These are phyloP conservation scores for Dimargaris cristalligena DNA, from an alignment of 192 early-diverging fungal genomes.

Conservation along the genomic window DNA sequence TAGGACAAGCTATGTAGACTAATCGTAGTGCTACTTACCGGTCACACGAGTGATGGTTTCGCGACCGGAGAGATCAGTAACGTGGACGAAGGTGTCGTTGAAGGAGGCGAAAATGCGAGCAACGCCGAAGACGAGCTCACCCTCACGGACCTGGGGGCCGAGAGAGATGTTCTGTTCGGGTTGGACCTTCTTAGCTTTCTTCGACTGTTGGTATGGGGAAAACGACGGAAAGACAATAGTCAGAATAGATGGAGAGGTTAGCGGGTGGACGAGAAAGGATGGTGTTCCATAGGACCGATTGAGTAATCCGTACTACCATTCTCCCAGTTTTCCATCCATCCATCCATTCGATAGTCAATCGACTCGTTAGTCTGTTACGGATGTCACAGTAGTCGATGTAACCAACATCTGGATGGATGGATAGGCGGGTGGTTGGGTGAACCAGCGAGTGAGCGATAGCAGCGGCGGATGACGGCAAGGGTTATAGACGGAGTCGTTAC, in stretches of 20 bases:
- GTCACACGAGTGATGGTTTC: constrained; percentile 99
- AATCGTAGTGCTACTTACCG: constrained; percentile 63
- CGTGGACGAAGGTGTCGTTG: constrained; percentile 99
- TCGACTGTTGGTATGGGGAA: constrained; percentile 22
- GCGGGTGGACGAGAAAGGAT: neutral
- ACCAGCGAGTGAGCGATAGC: neutral
- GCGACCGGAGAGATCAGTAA: constrained; percentile 98
- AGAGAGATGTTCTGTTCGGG: constrained; percentile 82
- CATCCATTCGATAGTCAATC: neutral
- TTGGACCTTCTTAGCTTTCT: constrained; percentile 62
- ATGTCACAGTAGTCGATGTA: neutral
- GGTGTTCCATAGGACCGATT: neutral
- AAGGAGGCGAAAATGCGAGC: constrained; percentile 98
- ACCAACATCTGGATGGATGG: neutral
- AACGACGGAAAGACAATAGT: neutral
- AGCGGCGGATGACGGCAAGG: too few relatives aligned
- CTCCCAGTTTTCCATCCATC: neutral
- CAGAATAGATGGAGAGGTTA: neutral
- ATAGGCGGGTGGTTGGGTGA: neutral
- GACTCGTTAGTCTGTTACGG: neutral
- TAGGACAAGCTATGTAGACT: too few relatives aligned
- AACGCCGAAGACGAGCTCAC: constrained; percentile 98
- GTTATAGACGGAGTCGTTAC: neutral
- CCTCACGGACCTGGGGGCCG: constrained; percentile 93
- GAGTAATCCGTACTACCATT: neutral